phyloP scores from a whole-genome alignment of 345 rosid species.

The Gossypium arboreum region DNA sequence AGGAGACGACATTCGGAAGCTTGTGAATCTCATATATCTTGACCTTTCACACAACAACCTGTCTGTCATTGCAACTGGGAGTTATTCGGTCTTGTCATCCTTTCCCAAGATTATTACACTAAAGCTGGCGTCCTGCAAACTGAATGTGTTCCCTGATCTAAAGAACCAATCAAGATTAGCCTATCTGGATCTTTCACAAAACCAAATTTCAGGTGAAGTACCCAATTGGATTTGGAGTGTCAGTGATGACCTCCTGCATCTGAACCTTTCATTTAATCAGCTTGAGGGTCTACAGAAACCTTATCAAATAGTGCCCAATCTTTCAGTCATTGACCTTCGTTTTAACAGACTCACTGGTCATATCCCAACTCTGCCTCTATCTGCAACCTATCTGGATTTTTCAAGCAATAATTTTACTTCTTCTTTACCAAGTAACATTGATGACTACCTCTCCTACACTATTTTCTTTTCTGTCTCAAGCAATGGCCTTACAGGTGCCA shows the following conservation, averaged over 20 bases:
- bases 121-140: conserved; percentile 42
- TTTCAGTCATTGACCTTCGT: background rate
- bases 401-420: conserved; percentile 26
- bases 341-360: background rate
- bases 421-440: conserved; percentile 22
- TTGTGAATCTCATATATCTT: conserved; percentile 28
- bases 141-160: conserved; percentile 30
- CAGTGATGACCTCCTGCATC: background rate
- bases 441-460: background rate
- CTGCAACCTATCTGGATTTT: conserved; percentile 22
- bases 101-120: conserved; percentile 11
- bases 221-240: conserved; percentile 43
- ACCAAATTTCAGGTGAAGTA: conserved; percentile 33
- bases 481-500: background rate
- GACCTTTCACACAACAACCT: conserved; percentile 44
- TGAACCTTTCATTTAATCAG: conserved; percentile 1
- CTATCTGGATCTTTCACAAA: conserved; percentile 40
- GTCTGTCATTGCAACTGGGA: conserved; percentile 14
- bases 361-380: conserved; percentile 8
- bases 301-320: background rate
- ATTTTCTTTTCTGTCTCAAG: conserved; percentile 28
- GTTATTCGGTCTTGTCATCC: background rate
- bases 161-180: conserved; percentile 17
- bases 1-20: conserved; percentile 9
- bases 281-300: background rate